Percentiles rank a stretch among this genome's conserved stretches.
phyloP scores from a whole-genome alignment of 139 green algal species.

The Haematococcus lacustris region DNA sequence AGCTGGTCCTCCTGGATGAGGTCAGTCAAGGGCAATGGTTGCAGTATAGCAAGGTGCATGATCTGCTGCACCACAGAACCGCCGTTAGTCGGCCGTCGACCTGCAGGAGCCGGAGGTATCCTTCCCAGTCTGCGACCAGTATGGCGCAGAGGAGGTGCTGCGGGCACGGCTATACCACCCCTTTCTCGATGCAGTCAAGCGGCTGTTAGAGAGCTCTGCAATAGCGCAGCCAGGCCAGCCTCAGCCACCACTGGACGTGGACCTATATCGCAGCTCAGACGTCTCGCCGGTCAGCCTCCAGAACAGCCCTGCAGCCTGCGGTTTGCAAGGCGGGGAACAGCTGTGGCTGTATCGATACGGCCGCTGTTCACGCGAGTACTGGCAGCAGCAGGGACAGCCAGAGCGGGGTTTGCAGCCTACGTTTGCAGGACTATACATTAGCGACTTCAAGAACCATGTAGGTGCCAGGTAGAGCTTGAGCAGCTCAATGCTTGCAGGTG shows the following conservation, averaged over 20 bases:
- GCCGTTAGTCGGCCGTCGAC: too few species aligned
- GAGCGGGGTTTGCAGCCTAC: neutral
- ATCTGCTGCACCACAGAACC: neutral
- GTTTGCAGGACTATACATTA: constrained; percentile 9
- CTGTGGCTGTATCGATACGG: constrained; percentile 9
- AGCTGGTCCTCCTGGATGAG: constrained; percentile 11
- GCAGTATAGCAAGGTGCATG: neutral
- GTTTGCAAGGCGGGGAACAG: constrained; percentile 10
- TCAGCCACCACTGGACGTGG: neutral
- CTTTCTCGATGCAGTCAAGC: constrained; percentile 8
- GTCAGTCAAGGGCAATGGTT: neutral
- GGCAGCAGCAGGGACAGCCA: constrained; percentile 3
- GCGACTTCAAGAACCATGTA: constrained; percentile 16
- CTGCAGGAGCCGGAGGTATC: constrained; percentile 11
- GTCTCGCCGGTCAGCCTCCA: constrained; percentile 12
- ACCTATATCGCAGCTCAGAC: constrained; percentile 10
- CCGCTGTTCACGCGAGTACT: constrained; percentile 6
- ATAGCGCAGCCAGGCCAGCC: neutral
- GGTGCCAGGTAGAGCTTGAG: neutral
- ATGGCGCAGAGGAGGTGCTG: constrained; percentile 6
- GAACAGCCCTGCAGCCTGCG: constrained; percentile 15
- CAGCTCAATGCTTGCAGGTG: neutral
- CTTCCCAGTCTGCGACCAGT: constrained; percentile 8
- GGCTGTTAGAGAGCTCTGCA: neutral
- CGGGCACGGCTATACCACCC: constrained; percentile 9